Evolutionary conservation across 2,329 filamentous ascomycete species (phyloP), one percentile per base, ranked within the genome.

Genomic region (Paraphaeosphaeria sporulosa): DNA sequence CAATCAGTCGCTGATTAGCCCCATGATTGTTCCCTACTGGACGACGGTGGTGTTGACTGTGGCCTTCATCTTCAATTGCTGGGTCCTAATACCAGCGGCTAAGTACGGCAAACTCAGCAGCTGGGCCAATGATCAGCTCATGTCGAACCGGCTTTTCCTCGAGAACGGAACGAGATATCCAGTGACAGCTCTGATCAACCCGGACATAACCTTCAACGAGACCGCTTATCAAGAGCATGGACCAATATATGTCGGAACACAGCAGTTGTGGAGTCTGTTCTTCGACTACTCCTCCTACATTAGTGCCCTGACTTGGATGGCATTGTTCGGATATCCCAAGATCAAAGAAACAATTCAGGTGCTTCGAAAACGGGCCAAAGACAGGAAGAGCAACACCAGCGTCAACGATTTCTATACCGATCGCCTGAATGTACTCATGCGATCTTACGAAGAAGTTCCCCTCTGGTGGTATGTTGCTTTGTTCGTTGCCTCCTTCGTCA

Each of bases 221-320:
- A 82, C 80, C 3, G 79, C 76, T 1, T 82, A 78, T 58, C 70
- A 77, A n/a, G 67, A 80, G 7, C 77, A 84, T 36, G 86, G 86
- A 0, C 83, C 83, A 1, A 78, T 86, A n/a, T 87, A 86, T 63
- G 82, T 87, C 55, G 84, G 86, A 1, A 76, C 85, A 0, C 87
- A 88, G 61, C 81, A 83, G 44, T 78, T 87, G 3, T 89, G 86
- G 86, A 72, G 75, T 4, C 85, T 85, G 62, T 87, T 87, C 74
- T 88, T 87, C 70, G 85, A 86, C 68, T 88, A 88, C 58, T 85
- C 86, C 6, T 83, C 85, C 9, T 84, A 87, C 58, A 80, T 84
- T 0, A 87, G 86, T 0, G 85, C 85, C 0, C 78, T 88, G 50
- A 82, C 83, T 6, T 89, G 86, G 86, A 85, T 87, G 71, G 76